A percentile compares a stretch with the other conserved stretches of the same genome.
phyloP scores from a whole-genome alignment of 805 yeast genomes.

The Myxozyma monticola region DNA sequence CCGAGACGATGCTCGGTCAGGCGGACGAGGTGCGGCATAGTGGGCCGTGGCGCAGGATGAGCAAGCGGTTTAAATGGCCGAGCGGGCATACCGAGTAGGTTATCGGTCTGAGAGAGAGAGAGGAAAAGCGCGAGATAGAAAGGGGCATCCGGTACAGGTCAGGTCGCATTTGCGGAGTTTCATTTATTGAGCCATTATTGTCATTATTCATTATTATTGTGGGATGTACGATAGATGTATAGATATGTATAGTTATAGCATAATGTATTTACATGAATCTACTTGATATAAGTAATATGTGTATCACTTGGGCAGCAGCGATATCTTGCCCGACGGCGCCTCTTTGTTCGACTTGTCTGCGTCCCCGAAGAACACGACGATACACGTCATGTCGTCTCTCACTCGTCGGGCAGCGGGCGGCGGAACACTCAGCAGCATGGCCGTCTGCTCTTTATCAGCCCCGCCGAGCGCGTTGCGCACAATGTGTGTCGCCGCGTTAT shows the following conservation, averaged over 20 bases:
- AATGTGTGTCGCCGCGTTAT: slow-evolving; percentile 87
- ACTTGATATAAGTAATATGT: slow-evolving; percentile 5
- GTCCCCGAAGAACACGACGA: slow-evolving; percentile 88
- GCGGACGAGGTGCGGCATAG: background rate
- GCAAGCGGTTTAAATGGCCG: slow-evolving; percentile 23
- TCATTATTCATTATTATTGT: background rate
- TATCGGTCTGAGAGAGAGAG: too few relatives aligned
- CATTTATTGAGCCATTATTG: background rate
- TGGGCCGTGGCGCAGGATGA: slow-evolving; percentile 19
- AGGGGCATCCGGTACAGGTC: too few relatives aligned
- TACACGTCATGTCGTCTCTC: slow-evolving; percentile 93
- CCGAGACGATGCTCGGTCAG: too few relatives aligned
- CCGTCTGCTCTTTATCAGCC: slow-evolving; percentile 82
- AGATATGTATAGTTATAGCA: background rate
- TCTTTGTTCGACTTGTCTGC: background rate
- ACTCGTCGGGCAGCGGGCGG: slow-evolving; percentile 87
- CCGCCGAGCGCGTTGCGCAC: slow-evolving; percentile 92
- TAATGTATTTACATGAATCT: background rate
- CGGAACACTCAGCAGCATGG: slow-evolving; percentile 86
- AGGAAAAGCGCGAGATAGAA: too few relatives aligned
- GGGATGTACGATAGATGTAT: slow-evolving; percentile 1
- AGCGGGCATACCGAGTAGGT: too few relatives aligned
- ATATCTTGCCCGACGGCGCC: slow-evolving; percentile 12
- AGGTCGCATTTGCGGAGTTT: too few relatives aligned
- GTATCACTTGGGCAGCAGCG: slow-evolving; percentile 1